These are phyloP conservation scores for Tetrahymena elliotti DNA, from an alignment of 73 alveolate species.

Conservation along the genomic window DNA sequence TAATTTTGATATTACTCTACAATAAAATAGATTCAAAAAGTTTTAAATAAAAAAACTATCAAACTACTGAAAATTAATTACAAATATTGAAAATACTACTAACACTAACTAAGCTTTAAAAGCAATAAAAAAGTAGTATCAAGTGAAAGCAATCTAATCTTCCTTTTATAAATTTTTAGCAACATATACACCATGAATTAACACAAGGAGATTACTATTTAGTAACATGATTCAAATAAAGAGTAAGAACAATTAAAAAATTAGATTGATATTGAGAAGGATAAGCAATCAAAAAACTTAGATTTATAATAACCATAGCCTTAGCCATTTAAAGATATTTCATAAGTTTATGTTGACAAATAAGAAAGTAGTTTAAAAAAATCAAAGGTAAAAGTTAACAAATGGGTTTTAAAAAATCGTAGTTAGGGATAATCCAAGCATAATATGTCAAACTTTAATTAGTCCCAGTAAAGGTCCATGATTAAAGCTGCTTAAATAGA, in stretches of 20 bases:
- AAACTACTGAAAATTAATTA: background rate
- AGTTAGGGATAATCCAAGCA: background rate
- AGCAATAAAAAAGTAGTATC: background rate
- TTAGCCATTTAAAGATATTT: background rate
- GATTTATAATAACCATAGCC: background rate
- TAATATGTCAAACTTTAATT: background rate
- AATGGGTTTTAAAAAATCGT: background rate
- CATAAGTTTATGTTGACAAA: background rate
- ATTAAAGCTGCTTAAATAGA: background rate
- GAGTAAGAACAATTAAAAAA: background rate
- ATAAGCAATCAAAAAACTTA: background rate
- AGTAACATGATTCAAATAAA: too few relatives aligned
- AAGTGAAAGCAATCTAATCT: background rate
- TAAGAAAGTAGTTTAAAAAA: background rate
- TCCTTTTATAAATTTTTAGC: background rate
- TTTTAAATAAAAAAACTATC: background rate
- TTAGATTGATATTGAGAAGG: background rate
- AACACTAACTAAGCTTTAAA: background rate
- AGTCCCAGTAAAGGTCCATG: background rate
- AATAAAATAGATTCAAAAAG: background rate
- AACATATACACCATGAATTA: background rate
- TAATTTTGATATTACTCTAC: background rate
- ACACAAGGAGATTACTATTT: background rate
- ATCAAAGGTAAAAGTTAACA: background rate
- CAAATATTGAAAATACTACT: background rate